These are phyloP conservation scores for Hamigera avellanea DNA, from an alignment of 495 filamentous ascomycete genomes.

Conservation along the genomic window DNA sequence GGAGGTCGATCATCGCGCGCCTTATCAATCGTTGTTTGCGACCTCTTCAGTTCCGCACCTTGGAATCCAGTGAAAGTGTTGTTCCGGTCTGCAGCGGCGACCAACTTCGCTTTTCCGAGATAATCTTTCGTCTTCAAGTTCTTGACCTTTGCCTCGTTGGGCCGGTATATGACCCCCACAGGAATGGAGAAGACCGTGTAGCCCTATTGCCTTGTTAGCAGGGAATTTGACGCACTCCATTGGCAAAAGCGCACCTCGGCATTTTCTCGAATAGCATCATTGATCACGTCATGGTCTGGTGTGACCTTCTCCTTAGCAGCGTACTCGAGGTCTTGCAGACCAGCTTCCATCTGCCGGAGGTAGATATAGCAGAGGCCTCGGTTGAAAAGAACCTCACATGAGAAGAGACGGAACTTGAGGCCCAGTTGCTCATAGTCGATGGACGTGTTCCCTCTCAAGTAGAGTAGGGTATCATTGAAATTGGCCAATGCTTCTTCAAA, in stretches of 20 bases:
- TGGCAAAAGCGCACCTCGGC: conserved; percentile 53
- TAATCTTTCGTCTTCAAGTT: conserved; percentile 97
- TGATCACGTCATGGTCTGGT: conserved; percentile 91
- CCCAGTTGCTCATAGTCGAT: conserved; percentile 98
- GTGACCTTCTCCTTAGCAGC: conserved; percentile 95
- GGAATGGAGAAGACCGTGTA: conserved; percentile 99
- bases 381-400: conserved; percentile 97
- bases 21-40: conserved; percentile 32
- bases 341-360: conserved; percentile 76
- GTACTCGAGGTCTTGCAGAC: conserved; percentile 82
- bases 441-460: conserved; percentile 87
- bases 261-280: conserved; percentile 87
- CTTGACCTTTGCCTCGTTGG: conserved; percentile 95
- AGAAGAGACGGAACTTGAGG: conserved; percentile 90
- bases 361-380: conserved; percentile 96
- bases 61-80: conserved; percentile 23
- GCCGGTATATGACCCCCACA: conserved; percentile 86
- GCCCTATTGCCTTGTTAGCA: conserved; percentile 43
- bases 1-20: conserved; percentile 60
- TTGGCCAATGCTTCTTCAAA: conserved; percentile 97
- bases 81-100: conserved; percentile 76
- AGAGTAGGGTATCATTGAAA: conserved; percentile 96
- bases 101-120: conserved; percentile 81
- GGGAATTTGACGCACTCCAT: background rate
- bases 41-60: conserved; percentile 46